Base-by-base conservation (phyloP, 2,329 filamentous ascomycete species). In the Xylogone sp. region DNA sequence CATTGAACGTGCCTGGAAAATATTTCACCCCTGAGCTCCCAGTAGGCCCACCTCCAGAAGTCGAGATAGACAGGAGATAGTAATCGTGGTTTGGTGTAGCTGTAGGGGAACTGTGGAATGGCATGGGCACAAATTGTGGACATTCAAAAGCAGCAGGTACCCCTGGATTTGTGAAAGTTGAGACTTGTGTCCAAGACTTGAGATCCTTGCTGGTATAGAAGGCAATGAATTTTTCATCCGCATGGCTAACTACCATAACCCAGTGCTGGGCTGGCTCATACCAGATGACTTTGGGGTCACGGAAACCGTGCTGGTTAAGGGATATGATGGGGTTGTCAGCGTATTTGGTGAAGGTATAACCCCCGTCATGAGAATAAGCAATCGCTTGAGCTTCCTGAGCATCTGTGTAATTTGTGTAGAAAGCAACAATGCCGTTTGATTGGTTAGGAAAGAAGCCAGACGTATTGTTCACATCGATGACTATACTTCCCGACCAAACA, bases 251-350 rank as follows among this genome's bases (percentile, higher is more conserved):
- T 0, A 76, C 73, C 74, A 82, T 79, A 39, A 82, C 76, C 83
- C 83, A 86, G 18, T 72, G 67, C 42, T 75, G 63, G 24, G 24
- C 10, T 5, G 24, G 24, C 1, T 73, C 67, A 55, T 84, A 77
- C 71, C 81, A 80, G 43, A 83, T 71, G 2, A 87, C 82, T 59
- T 86, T 83, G 1, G 84, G 83, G 56, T 87, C 84, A 21, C 84
- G 78, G 69, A 87, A 87, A 10, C 24, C 24, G 24, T 27, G 24
- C 55, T 83, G 75, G 5, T 18, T 76, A 73, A 52, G 71, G 71
- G 61, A 76, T 76, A 55, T 72, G 16, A 87, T 79, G 1, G 84
- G 84, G 54, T 87, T 87, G 3, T 65, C 64, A 1, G 70, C 68
- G 54, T 86, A 87, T 42, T 79, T 77, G 44, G 72, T 74, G 57